These are phyloP conservation scores for Platanthera zijinensis DNA, from an alignment of 106 monocot genomes.

Conservation along the genomic window DNA sequence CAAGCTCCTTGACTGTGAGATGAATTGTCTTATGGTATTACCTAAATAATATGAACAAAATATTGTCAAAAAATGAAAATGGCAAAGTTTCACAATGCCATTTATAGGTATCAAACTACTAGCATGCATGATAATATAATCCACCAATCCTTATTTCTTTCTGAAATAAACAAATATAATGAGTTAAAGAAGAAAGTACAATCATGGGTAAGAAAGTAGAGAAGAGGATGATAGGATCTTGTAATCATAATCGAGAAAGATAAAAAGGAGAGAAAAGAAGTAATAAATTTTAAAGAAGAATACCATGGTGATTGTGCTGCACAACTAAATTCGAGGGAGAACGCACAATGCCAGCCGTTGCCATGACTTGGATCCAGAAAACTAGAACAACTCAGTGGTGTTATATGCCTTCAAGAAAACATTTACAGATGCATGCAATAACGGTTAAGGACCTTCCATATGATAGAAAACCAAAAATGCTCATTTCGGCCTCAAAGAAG, in stretches of 20 bases:
- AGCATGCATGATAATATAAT: neutral
- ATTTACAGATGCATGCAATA: neutral
- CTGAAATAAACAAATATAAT: neutral
- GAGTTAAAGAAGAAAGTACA: neutral
- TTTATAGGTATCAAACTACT: neutral
- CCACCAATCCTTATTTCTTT: neutral
- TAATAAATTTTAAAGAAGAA: neutral
- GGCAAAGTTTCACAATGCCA: neutral
- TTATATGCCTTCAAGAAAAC: neutral
- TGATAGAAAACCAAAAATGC: too few relatives aligned
- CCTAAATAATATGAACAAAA: neutral
- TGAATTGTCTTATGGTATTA: neutral
- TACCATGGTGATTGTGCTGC: neutral
- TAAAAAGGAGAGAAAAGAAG: neutral
- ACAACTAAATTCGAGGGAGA: neutral
- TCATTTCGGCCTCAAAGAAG: too few relatives aligned
- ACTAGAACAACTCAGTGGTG: neutral
- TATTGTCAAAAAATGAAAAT: neutral
- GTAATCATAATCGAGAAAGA: neutral
- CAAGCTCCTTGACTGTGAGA: constrained; percentile 5
- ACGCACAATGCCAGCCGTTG: neutral
- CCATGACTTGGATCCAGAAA: neutral
- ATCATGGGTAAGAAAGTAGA: neutral
- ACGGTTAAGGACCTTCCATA: neutral
- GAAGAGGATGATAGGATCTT: neutral